Evolutionary conservation across 176 grass and related monocot species (phyloP), one percentile per base, ranked within the genome.

Genomic region (Oryza glaberrima): DNA sequence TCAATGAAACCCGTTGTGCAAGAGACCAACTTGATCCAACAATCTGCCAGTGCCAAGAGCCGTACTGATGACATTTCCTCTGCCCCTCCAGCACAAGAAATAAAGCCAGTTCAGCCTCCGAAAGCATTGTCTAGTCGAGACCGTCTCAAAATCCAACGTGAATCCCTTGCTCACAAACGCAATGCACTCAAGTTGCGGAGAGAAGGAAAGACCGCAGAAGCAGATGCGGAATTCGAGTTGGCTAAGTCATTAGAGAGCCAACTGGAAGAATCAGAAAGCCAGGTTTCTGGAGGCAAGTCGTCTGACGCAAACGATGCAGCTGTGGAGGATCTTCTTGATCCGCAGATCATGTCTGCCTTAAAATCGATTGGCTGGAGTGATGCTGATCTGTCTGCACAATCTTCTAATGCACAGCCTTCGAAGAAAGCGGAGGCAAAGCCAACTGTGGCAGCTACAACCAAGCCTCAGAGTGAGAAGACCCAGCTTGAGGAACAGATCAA

Each of bases 171-270:
- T 51, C 93, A 95, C 85, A 98, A 95, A 63, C 93, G 95, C 70
- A 98, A 95, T 14, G 93, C 95, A 3, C 90, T 98, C 43, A 98
- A 98, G 84, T 74, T 98, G 66, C 76, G 95, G 38, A 93, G 95
- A 80, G 95, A 91, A 79, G 95, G 95, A 67, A 98, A 92, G 88
- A 88, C 87, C 2, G 85, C 85, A 1, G 95, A 98, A 82, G 88
- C 95, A 77, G 95, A 93, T 32, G 92, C 89, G 38, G 95, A 95
- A 70, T 91, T 95, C 14, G 95, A 98, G 79, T 67, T 98, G 26
- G 93, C 95, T 47, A 98, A 98, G 84, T 68, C 83, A 79, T 67
- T 98, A 60, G 93, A 98, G 76, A 91, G 81, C 60, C 95, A 98
- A 82, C 80, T 98, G 72, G 95, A 98, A 86, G 93, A 95, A 23